phyloP scores from a whole-genome alignment of 495 filamentous ascomycete species.

The Podospora conica region DNA sequence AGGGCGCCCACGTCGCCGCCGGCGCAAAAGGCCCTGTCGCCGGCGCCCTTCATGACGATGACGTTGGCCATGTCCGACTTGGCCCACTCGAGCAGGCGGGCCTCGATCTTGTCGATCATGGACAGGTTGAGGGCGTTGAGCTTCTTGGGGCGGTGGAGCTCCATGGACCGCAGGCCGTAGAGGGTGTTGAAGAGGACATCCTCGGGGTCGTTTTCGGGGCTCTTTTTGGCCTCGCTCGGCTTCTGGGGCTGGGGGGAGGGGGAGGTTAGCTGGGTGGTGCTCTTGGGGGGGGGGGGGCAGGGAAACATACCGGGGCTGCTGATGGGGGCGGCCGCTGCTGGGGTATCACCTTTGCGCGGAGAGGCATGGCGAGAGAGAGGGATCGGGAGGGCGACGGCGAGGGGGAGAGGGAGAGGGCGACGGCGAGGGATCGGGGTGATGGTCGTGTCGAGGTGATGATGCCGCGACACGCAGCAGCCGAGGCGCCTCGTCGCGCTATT shows the following conservation, averaged over 20 bases:
- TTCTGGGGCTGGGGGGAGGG: slow-evolving; percentile 41
- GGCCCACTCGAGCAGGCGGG: slow-evolving; percentile 83
- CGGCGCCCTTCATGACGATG: slow-evolving; percentile 84
- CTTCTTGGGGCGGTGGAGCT: slow-evolving; percentile 89
- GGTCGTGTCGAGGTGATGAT: too few relatives aligned
- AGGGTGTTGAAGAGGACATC: slow-evolving; percentile 87
- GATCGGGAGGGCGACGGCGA: too few relatives aligned
- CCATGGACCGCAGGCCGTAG: slow-evolving; percentile 85
- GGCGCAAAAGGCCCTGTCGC: slow-evolving; percentile 79
- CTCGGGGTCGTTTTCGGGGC: slow-evolving; percentile 66
- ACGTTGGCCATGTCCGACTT: slow-evolving; percentile 92
- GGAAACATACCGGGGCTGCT: slow-evolving; percentile 31
- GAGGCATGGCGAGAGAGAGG: slow-evolving; percentile 58
- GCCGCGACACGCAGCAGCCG: slow-evolving; percentile 36
- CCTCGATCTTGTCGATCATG: slow-evolving; percentile 88
- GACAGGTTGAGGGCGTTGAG: slow-evolving; percentile 86
- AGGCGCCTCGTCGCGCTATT: slow-evolving; percentile 34
- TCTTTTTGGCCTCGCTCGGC: slow-evolving; percentile 39
- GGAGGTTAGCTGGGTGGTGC: background rate
- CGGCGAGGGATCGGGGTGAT: too few relatives aligned
- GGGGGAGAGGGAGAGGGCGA: too few relatives aligned
- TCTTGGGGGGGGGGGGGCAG: background rate
- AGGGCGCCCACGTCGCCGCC: slow-evolving; percentile 84
- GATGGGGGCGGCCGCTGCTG: slow-evolving; percentile 47
- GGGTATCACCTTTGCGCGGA: slow-evolving; percentile 74